phyloP scores from a whole-genome alignment of 1,284 basidiomycete genomes.

The Laetiporus sulphureus region DNA sequence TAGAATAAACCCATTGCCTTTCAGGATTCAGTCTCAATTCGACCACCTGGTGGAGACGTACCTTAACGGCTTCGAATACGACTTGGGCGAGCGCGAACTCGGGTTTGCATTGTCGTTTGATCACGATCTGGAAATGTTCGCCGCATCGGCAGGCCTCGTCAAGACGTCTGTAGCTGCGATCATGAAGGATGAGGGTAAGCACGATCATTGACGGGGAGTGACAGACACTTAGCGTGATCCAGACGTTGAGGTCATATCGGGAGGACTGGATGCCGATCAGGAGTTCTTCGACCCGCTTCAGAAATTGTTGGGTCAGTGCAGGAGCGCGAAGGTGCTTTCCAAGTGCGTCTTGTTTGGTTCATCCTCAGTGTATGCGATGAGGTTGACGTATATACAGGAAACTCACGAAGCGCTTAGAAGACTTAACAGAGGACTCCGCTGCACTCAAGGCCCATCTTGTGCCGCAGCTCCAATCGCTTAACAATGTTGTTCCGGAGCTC shows the following conservation, averaged over 20 bases:
- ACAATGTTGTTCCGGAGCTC: conserved; percentile 69
- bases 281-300: conserved; percentile 80
- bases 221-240: not conserved
- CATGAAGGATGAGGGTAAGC: conserved; percentile 72
- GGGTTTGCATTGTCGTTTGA: conserved; percentile 78
- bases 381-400: conserved; percentile 65
- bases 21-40: conserved; percentile 88
- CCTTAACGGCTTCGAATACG: conserved; percentile 75
- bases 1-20: conserved; percentile 5
- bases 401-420: conserved; percentile 78
- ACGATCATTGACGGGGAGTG: too few species aligned
- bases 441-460: conserved; percentile 70
- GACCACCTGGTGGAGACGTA: conserved; percentile 86
- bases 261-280: conserved; percentile 63
- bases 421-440: conserved; percentile 62
- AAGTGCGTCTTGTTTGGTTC: conserved; percentile 38
- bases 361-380: conserved; percentile 6
- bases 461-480: conserved; percentile 65
- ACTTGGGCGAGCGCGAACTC: conserved; percentile 85
- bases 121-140: conserved; percentile 87
- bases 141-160: conserved; percentile 81
- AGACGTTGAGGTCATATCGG: conserved; percentile 73
- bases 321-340: conserved; percentile 73
- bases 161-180: conserved; percentile 77
- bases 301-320: conserved; percentile 73